These are phyloP conservation scores for Cytospora piceicola DNA, from an alignment of 2,329 filamentous ascomycete species.

Conservation along the genomic window DNA sequence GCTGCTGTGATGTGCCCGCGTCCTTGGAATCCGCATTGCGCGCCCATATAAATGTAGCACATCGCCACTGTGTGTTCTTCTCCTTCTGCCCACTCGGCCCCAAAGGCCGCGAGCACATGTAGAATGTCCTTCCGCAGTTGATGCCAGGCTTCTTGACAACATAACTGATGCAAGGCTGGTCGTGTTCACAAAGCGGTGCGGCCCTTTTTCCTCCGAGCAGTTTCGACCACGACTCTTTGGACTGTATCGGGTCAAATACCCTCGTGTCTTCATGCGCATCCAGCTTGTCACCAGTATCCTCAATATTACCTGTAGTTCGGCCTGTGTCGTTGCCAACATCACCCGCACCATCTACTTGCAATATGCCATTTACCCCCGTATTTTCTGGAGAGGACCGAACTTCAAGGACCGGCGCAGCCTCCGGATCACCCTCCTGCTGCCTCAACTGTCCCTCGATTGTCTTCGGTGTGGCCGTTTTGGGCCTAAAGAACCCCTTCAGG, in stretches of 20 bases:
- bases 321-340: neutral
- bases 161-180: constrained; percentile 81
- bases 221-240: constrained; percentile 84
- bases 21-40: constrained; percentile 26
- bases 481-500: constrained; percentile 79
- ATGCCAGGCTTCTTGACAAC: constrained; percentile 87
- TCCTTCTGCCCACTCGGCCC: constrained; percentile 87
- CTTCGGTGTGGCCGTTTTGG: constrained; percentile 45
- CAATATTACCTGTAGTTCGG: neutral
- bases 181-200: constrained; percentile 82
- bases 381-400: neutral
- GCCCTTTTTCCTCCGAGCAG: constrained; percentile 72
- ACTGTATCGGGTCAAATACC: constrained; percentile 69
- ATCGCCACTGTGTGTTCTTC: constrained; percentile 83
- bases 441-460: neutral
- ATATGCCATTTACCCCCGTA: too few relatives aligned
- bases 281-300: neutral
- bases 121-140: constrained; percentile 74
- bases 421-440: neutral
- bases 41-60: constrained; percentile 76
- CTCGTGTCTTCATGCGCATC: constrained; percentile 39
- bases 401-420: neutral
- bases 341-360: constrained; percentile 2
- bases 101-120: constrained; percentile 70
- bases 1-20: neutral